Percentiles rank a stretch among this genome's conserved stretches.
These are phyloP conservation scores for Spirogloea muscicola DNA, from an alignment of 139 green algal genomes.

Conservation along the genomic window DNA sequence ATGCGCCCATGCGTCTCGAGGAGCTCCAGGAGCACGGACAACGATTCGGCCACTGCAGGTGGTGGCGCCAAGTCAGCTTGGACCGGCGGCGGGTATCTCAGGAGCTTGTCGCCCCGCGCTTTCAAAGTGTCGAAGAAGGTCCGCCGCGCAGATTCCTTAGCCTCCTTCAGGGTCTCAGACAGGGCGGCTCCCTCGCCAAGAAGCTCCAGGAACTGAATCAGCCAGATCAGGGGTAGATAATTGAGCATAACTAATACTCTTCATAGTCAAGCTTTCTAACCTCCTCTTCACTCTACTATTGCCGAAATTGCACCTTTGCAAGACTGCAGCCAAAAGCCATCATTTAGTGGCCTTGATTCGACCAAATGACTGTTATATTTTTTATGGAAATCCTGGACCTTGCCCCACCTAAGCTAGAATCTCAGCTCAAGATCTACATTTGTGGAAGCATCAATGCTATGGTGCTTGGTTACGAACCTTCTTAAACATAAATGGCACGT, in stretches of 20 bases:
- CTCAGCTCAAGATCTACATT: background rate
- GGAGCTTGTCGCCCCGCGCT: slow-evolving; percentile 26
- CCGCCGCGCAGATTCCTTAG: slow-evolving; percentile 8
- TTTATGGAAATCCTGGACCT: background rate
- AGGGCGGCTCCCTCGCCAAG: slow-evolving; percentile 29
- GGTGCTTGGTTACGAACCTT: too few relatives aligned
- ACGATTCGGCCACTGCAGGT: slow-evolving; percentile 22
- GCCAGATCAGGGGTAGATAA: background rate
- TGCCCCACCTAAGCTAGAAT: background rate
- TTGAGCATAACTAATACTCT: background rate
- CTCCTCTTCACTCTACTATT: background rate
- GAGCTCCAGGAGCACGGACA: slow-evolving; percentile 38
- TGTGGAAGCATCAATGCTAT: too few relatives aligned
- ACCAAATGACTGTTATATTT: background rate
- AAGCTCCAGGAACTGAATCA: slow-evolving; percentile 25
- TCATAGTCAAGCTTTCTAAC: background rate
- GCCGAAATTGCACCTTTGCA: background rate
- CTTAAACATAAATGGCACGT: background rate
- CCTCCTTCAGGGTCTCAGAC: slow-evolving; percentile 10
- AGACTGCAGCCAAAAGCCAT: background rate
- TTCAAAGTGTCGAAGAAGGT: slow-evolving; percentile 41
- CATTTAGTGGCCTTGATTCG: background rate
- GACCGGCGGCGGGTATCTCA: slow-evolving; percentile 37
- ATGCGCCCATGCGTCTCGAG: slow-evolving; percentile 21
- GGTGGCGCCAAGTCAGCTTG: slow-evolving; percentile 24